A percentile compares a stretch with the other conserved stretches of the same genome.
These are phyloP conservation scores for Paspalum notatum DNA, from an alignment of 176 grass and related monocot species.

Conservation along the genomic window DNA sequence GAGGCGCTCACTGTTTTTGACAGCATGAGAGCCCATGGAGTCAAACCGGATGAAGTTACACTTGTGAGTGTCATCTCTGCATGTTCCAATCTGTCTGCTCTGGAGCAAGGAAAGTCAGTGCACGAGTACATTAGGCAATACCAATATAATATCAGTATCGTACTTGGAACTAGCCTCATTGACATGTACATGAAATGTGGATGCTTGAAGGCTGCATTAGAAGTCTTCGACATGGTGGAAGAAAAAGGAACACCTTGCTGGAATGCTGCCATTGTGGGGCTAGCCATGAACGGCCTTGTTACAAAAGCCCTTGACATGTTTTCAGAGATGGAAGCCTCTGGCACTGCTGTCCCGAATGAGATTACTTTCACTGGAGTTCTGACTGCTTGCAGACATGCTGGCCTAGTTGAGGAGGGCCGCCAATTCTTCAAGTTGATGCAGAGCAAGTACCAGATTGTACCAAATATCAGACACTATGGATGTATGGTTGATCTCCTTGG, in stretches of 20 bases:
- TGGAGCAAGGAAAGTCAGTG: constrained; percentile 76
- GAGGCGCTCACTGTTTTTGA: constrained; percentile 68
- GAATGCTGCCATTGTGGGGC: constrained; percentile 80
- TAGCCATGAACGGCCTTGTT: constrained; percentile 78
- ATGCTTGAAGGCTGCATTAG: constrained; percentile 58
- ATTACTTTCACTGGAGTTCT: constrained; percentile 91
- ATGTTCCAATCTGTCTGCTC: constrained; percentile 64
- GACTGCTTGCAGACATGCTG: constrained; percentile 80
- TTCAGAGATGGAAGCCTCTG: constrained; percentile 67
- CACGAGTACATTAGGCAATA: constrained; percentile 73
- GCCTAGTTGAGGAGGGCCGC: constrained; percentile 73
- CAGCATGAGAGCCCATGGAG: constrained; percentile 59
- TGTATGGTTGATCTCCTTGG: constrained; percentile 98
- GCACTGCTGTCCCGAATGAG: constrained; percentile 63
- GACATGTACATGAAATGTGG: constrained; percentile 99
- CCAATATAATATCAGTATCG: constrained; percentile 47
- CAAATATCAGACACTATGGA: constrained; percentile 81
- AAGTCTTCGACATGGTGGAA: constrained; percentile 69
- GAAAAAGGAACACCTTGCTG: constrained; percentile 72
- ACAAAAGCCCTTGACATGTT: constrained; percentile 72
- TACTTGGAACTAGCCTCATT: constrained; percentile 79
- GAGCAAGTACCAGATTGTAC: constrained; percentile 65
- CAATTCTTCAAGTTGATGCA: constrained; percentile 80
- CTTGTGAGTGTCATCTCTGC: constrained; percentile 79
- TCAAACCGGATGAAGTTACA: constrained; percentile 69